phyloP scores from a whole-genome alignment of 805 yeast genomes.

The Suhomyces vadensis region DNA sequence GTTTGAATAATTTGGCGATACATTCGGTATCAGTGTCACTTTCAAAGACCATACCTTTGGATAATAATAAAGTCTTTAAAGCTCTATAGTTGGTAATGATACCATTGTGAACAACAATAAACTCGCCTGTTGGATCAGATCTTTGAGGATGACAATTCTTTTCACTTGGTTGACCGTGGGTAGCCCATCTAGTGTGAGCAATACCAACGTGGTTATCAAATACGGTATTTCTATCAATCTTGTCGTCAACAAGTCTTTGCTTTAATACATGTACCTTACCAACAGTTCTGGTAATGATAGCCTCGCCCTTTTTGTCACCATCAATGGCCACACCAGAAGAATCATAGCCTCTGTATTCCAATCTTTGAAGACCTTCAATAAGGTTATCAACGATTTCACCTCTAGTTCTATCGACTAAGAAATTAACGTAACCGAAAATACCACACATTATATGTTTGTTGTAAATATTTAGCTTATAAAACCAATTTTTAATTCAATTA shows the following conservation, averaged over 20 bases:
- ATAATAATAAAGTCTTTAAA: conserved; percentile 73
- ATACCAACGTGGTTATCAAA: conserved; percentile 91
- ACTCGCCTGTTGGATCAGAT: conserved; percentile 80
- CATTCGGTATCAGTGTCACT: conserved; percentile 98
- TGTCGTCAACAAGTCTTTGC: conserved; percentile 53
- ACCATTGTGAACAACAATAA: conserved; percentile 95
- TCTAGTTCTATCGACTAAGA: conserved; percentile 85
- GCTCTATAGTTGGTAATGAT: conserved; percentile 95
- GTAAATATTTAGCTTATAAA: neutral
- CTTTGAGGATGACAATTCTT: conserved; percentile 95
- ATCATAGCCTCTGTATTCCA: conserved; percentile 98
- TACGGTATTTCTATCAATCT: conserved; percentile 59
- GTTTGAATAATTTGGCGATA: conserved; percentile 93
- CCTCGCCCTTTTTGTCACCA: conserved; percentile 75
- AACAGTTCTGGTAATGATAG: conserved; percentile 74
- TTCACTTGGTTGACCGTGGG: conserved; percentile 91
- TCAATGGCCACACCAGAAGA: conserved; percentile 96
- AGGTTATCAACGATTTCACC: conserved; percentile 90
- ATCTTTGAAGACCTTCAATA: conserved; percentile 78
- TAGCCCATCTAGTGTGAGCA: conserved; percentile 99
- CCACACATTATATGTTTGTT: conserved; percentile 54
- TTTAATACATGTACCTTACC: conserved; percentile 89
- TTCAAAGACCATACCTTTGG: conserved; percentile 81
- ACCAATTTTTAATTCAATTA: neutral
- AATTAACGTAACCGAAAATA: conserved; percentile 96